phyloP scores from a whole-genome alignment of 1,139 yeast species.

The Spathaspora sp. region DNA sequence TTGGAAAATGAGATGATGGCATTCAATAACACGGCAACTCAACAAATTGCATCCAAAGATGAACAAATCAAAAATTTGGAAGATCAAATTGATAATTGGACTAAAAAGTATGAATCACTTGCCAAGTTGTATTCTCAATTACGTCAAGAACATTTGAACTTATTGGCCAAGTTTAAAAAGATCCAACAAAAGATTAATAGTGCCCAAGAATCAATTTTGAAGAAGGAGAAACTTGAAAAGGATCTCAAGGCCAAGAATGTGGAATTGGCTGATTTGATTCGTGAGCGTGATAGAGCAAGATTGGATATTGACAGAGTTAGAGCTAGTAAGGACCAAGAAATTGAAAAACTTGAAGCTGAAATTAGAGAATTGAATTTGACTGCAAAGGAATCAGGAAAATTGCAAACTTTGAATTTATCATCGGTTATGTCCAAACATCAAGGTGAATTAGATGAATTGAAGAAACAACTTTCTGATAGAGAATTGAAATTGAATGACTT shows the following conservation, averaged over 20 bases:
- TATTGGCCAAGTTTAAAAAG: slow-evolving; percentile 77
- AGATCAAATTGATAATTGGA: slow-evolving; percentile 80
- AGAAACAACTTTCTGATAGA: slow-evolving; percentile 33
- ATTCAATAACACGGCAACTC: slow-evolving; percentile 64
- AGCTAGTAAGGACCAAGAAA: slow-evolving; percentile 65
- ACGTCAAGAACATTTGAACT: slow-evolving; percentile 85
- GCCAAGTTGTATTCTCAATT: slow-evolving; percentile 89
- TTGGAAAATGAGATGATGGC: slow-evolving; percentile 72
- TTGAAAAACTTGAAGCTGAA: slow-evolving; percentile 67
- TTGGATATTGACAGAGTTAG: slow-evolving; percentile 74
- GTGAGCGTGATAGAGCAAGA: slow-evolving; percentile 89
- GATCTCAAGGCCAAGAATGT: slow-evolving; percentile 83
- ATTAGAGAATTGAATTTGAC: slow-evolving; percentile 61
- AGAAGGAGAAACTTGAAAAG: slow-evolving; percentile 79
- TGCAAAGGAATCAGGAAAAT: slow-evolving; percentile 62
- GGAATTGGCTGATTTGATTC: slow-evolving; percentile 83
- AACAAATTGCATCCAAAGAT: slow-evolving; percentile 76
- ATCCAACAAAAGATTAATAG: slow-evolving; percentile 88
- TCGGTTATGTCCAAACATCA: slow-evolving; percentile 64
- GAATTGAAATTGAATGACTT: slow-evolving; percentile 20
- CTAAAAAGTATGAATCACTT: slow-evolving; percentile 81
- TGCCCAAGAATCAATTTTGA: slow-evolving; percentile 88
- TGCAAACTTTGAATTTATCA: slow-evolving; percentile 66
- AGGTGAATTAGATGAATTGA: slow-evolving; percentile 47
- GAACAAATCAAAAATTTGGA: slow-evolving; percentile 69